These are phyloP conservation scores for Wallacemonas sp. DNA, from an alignment of 208 protist species.

Conservation along the genomic window DNA sequence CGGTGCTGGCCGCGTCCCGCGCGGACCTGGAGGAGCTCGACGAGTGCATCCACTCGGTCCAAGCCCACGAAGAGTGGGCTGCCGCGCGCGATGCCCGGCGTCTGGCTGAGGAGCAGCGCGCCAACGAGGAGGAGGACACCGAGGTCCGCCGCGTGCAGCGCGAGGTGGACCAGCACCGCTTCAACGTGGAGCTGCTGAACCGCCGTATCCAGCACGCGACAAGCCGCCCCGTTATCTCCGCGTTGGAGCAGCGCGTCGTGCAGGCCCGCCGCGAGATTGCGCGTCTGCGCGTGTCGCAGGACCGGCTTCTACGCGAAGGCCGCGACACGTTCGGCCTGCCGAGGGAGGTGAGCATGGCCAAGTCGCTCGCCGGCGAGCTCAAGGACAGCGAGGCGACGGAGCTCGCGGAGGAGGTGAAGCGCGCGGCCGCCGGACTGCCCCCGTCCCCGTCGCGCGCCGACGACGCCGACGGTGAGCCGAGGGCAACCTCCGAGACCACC, in stretches of 20 bases:
- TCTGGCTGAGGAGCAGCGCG: constrained; percentile 27
- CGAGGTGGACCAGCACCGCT: constrained; percentile 72
- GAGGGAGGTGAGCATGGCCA: constrained; percentile 72
- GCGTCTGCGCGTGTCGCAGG: constrained; percentile 84
- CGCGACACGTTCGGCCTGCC: constrained; percentile 66
- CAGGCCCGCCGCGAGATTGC: constrained; percentile 70
- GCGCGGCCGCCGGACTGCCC: constrained; percentile 1
- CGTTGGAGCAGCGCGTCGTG: constrained; percentile 80
- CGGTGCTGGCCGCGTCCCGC: constrained; percentile 84
- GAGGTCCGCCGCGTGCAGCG: constrained; percentile 42
- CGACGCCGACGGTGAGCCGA: constrained; percentile 14
- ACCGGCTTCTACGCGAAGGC: constrained; percentile 75
- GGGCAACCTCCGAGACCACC: too few relatives aligned
- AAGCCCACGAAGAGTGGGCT: constrained; percentile 69
- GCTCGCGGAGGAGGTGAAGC: constrained; percentile 18
- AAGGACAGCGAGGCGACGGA: constrained; percentile 33
- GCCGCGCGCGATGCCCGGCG: constrained; percentile 59
- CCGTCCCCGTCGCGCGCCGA: constrained; percentile 11
- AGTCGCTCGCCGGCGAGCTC: constrained; percentile 66
- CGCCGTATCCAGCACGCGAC: constrained; percentile 84
- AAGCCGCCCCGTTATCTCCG: constrained; percentile 56
- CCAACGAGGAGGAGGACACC: constrained; percentile 29
- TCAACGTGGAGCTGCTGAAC: constrained; percentile 78
- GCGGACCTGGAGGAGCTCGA: constrained; percentile 89
- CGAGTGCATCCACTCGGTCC: constrained; percentile 81